These are phyloP conservation scores for Cichorium intybus DNA, from an alignment of 140 eudicot species.

Conservation along the genomic window DNA sequence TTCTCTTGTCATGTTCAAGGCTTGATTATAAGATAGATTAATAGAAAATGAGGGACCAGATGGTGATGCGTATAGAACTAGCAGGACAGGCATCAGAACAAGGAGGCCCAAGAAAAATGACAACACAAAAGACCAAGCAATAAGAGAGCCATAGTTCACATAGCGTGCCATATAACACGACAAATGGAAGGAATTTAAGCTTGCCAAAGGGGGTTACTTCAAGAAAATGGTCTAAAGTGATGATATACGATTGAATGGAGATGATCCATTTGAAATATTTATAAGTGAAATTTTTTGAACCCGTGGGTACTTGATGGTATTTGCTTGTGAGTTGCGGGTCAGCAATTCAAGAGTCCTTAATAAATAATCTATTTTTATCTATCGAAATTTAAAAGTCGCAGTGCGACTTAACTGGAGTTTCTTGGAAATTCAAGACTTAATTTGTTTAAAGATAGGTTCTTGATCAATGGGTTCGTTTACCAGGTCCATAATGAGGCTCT, in stretches of 20 bases:
- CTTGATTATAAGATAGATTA: constrained; percentile 25
- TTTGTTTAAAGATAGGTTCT: background rate
- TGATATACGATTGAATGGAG: background rate
- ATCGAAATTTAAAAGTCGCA: background rate
- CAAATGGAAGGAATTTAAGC: background rate
- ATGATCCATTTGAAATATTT: too few relatives aligned
- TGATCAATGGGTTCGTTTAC: background rate
- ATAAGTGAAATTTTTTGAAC: too few relatives aligned
- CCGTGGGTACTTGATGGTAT: too few relatives aligned
- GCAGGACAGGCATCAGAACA: constrained; percentile 18
- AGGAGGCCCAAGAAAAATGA: constrained; percentile 8
- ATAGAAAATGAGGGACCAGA: constrained; percentile 22
- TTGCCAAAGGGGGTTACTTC: constrained; percentile 1
- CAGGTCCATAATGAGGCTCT: constrained; percentile 8
- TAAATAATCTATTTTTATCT: background rate
- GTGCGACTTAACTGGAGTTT: background rate
- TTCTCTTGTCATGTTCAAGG: constrained; percentile 12
- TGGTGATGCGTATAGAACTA: constrained; percentile 12
- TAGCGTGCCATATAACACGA: constrained; percentile 3
- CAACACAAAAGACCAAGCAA: background rate
- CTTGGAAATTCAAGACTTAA: background rate
- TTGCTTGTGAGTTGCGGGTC: too few relatives aligned
- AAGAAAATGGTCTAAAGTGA: too few relatives aligned
- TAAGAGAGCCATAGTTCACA: background rate
- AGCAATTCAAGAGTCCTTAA: background rate